phyloP scores from a whole-genome alignment of 1,284 basidiomycete genomes.

The Apiotrichum brassicae region DNA sequence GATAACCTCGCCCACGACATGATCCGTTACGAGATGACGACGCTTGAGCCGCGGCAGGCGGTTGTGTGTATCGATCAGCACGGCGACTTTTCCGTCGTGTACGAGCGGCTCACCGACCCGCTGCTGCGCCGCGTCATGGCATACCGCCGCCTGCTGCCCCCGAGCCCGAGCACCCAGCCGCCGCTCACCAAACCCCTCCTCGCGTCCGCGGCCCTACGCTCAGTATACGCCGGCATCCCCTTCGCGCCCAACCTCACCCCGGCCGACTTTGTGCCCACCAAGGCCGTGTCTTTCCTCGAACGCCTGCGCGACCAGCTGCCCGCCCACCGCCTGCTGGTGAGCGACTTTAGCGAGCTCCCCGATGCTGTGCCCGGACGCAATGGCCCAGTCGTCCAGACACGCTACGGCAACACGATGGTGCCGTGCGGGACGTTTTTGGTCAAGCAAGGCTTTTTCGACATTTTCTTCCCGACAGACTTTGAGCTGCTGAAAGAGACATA shows the following conservation, averaged over 20 bases:
- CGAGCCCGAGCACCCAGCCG: conserved; percentile 45
- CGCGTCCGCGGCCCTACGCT: conserved; percentile 52
- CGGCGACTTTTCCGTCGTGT: conserved; percentile 82
- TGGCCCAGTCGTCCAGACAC: conserved; percentile 94
- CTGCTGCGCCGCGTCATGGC: conserved; percentile 59
- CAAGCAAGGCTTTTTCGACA: conserved; percentile 94
- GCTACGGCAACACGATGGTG: conserved; percentile 73
- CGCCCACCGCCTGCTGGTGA: conserved; percentile 80
- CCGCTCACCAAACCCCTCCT: conserved; percentile 29
- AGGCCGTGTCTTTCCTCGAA: conserved; percentile 76
- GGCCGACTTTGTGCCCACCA: conserved; percentile 91
- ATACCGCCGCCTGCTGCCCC: conserved; percentile 60
- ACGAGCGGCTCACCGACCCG: conserved; percentile 77
- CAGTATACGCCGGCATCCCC: conserved; percentile 63
- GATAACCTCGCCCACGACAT: conserved; percentile 98
- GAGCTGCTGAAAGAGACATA: conserved; percentile 79
- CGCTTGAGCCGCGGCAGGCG: conserved; percentile 74
- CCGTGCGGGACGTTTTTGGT: conserved; percentile 88
- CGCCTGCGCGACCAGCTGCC: conserved; percentile 82
- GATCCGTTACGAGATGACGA: conserved; percentile 76
- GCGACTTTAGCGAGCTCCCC: conserved; percentile 84
- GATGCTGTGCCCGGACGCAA: conserved; percentile 78
- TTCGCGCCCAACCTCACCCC: conserved; percentile 84
- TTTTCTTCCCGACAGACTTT: conserved; percentile 97
- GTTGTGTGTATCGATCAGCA: conserved; percentile 70